These are phyloP conservation scores for Durusdinium trenchii DNA, from an alignment of 73 alveolate genomes.

Conservation along the genomic window DNA sequence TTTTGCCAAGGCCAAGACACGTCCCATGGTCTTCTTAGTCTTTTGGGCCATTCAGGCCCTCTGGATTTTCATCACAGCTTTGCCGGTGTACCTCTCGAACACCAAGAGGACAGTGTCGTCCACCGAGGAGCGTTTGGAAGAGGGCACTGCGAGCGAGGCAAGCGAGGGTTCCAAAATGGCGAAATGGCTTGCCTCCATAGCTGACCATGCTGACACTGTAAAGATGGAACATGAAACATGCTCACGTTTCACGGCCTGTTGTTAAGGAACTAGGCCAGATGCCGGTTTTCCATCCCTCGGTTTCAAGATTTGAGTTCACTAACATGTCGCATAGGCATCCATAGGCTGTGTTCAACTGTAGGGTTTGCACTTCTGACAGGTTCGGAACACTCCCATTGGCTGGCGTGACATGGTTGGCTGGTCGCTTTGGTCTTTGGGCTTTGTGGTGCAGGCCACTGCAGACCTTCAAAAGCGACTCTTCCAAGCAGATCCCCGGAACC, in stretches of 20 bases:
- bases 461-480: slow-evolving; percentile 67
- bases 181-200: neutral
- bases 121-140: neutral
- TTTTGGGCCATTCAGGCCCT: slow-evolving; percentile 93
- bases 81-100: slow-evolving; percentile 70
- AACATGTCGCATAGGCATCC: too few relatives aligned
- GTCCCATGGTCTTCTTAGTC: slow-evolving; percentile 29
- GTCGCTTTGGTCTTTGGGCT: slow-evolving; percentile 73
- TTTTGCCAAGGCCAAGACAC: slow-evolving; percentile 45
- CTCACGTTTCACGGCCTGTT: neutral
- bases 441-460: slow-evolving; percentile 36
- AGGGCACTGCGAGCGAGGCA: neutral
- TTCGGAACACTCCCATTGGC: neutral
- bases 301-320: too few relatives aligned
- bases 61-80: slow-evolving; percentile 79
- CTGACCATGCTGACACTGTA: neutral
- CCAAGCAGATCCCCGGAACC: slow-evolving; percentile 62
- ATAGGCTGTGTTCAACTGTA: too few relatives aligned
- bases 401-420: slow-evolving; percentile 89
- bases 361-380: neutral
- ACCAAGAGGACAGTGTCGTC: neutral
- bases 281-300: too few relatives aligned
- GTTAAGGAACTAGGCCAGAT: neutral
- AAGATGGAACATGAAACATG: neutral
- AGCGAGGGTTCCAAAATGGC: neutral